Conservation (phyloP, 2,329 filamentous ascomycete genomes). For the Fusarium sulawesiense region DNA sequence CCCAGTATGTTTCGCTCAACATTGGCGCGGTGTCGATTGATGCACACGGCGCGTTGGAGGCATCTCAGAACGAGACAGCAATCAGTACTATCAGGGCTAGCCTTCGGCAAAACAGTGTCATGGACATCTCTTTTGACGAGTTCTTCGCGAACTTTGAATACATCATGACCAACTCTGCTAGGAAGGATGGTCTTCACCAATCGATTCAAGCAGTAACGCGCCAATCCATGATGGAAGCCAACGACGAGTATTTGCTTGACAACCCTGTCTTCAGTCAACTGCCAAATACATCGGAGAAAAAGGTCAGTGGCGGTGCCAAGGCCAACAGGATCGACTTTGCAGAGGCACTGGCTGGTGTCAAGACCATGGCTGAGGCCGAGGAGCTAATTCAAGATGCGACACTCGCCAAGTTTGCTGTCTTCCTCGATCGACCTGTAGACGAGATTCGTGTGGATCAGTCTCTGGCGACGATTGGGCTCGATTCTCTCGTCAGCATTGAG, state of each 20-base stretch:
- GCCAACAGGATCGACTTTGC: not conserved
- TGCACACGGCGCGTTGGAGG: constrained; percentile 3
- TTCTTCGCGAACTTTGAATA: constrained; percentile 12
- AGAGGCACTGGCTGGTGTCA: not conserved
- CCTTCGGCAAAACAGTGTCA: constrained; percentile 5
- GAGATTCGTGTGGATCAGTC: constrained; percentile 9
- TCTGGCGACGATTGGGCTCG: not conserved
- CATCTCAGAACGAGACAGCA: not conserved
- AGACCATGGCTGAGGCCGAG: constrained; percentile 1
- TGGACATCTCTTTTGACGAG: constrained; percentile 7
- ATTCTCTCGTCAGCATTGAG: constrained; percentile 12
- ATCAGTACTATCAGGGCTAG: constrained; percentile 9
- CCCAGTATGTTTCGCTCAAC: constrained; percentile 3
- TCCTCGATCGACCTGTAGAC: not conserved
- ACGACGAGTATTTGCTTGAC: not conserved
- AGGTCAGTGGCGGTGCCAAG: not conserved
- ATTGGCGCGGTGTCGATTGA: constrained; percentile 11
- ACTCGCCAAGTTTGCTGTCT: constrained; percentile 10
- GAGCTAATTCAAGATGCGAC: not conserved
- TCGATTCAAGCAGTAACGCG: constrained; percentile 5
- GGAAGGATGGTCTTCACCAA: not conserved
- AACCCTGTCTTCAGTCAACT: constrained; percentile 6
- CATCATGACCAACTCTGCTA: not conserved
- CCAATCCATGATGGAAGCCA: constrained; percentile 8
- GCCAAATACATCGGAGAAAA: not conserved